Base-by-base conservation (phyloP, 257 asterid genomes). In the Scutellaria minor region DNA sequence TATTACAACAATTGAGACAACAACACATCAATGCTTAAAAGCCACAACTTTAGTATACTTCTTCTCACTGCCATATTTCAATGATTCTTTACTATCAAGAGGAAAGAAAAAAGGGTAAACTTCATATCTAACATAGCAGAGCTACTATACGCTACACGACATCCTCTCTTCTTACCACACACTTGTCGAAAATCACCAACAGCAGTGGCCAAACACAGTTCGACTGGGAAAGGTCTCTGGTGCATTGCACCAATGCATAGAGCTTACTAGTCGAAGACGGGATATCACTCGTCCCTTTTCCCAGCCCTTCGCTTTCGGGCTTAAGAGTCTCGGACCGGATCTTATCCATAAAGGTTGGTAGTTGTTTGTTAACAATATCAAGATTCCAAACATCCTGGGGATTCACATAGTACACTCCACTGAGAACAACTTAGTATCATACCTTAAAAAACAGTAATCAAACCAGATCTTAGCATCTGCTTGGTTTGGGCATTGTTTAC, bases 241-340 rank as follows among this genome's bases (percentile, higher is more conserved):
- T 88, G 92, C 97, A 93, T 50, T 93, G 98, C 73, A 77, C 93
- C 90, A 91, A 72, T 0, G 79, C 94, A 18, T 91, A 89, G 6
- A 93, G 81, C 18, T 24, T 24, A 24, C 75, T 80, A 6, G 70
- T 2, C 13, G 76, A 86, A 2, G 73, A 39, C 1, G 90, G 79
- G 6, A 87, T 7, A 3, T 73, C 42, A 9, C 47, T 82, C 83
- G 81, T 82, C 42, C 87, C 94, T 39, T 72, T 84, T 0, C 97
- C 14, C 18, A 18, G 18, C 18, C 96, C 92, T 54, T 62, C 75
- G 66, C 75, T 89, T 11, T 7, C 69, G 1, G 87, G 75, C 75
- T 45, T n/a, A 7, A 82, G 6, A 18, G 98, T 96, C 24, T 81
- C 80, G 0, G 86, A 78, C 4, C 51, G 50, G 12, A 93, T 70